phyloP scores from a whole-genome alignment of 2,329 filamentous ascomycete genomes.

The Sclerotinia minor region DNA sequence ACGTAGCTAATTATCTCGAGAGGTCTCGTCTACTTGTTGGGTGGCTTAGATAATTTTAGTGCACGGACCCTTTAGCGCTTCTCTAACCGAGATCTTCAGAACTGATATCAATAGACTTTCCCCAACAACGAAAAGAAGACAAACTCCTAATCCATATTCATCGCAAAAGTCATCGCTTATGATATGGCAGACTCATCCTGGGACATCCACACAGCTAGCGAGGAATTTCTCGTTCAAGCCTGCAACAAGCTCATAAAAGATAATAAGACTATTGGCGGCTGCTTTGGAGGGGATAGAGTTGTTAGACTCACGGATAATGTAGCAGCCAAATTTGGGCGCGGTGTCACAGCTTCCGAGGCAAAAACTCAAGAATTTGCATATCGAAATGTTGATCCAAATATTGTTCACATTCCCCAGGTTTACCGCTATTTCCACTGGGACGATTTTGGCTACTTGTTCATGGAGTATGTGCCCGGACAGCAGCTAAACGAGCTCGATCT shows the following conservation, averaged over 20 bases:
- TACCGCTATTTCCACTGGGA: conserved; percentile 32
- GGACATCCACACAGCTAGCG: background rate
- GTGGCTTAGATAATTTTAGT: no score
- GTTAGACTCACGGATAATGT: conserved; percentile 25
- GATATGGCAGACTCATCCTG: background rate
- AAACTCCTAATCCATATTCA: background rate
- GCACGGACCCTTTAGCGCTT: background rate
- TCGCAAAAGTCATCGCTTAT: background rate
- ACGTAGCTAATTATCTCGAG: no score
- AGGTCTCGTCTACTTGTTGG: no score
- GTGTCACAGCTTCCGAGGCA: conserved; percentile 31
- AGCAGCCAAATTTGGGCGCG: conserved; percentile 32
- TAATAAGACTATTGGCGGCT: background rate
- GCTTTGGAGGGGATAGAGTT: conserved; percentile 1
- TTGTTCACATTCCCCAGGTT: conserved; percentile 34
- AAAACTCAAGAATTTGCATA: conserved; percentile 34
- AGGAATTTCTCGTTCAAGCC: background rate
- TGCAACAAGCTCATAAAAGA: background rate
- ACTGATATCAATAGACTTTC: background rate
- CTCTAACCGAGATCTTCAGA: background rate
- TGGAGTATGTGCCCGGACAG: conserved; percentile 35
- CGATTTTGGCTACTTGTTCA: conserved; percentile 36
- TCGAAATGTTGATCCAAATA: conserved; percentile 28
- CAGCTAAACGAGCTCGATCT: conserved; percentile 28
- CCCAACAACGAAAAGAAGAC: background rate